Percentiles rank a stretch among this genome's conserved stretches.
Evolutionary conservation across 2,329 filamentous ascomycete species (phyloP).

Genomic region (Aspergillus ochraceus): DNA sequence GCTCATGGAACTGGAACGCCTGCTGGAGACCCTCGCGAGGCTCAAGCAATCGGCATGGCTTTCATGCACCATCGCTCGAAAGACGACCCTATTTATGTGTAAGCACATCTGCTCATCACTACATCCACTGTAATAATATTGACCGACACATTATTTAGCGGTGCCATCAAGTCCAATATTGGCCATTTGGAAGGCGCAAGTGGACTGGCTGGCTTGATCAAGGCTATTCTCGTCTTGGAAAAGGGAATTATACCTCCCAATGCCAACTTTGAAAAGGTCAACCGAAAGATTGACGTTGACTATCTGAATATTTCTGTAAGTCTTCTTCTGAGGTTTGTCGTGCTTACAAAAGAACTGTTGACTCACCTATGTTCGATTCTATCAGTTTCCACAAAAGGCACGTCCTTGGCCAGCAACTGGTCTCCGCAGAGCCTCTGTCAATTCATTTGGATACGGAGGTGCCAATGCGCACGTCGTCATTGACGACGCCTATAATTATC

Average conservation of each 20-base stretch:
- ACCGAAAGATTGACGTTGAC: slow-evolving; percentile 33
- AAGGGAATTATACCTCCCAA: slow-evolving; percentile 46
- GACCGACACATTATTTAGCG: not conserved
- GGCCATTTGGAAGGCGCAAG: slow-evolving; percentile 32
- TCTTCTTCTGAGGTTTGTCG: not conserved
- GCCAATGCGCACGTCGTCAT: slow-evolving; percentile 35
- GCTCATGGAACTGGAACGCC: slow-evolving; percentile 36
- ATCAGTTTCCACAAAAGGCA: too few relatives aligned
- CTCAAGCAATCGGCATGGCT: too few relatives aligned
- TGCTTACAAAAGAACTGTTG: too few relatives aligned
- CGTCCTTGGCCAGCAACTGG: slow-evolving; percentile 26
- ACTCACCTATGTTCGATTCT: too few relatives aligned
- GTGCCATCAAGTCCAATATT: slow-evolving; percentile 21
- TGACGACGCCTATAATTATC: slow-evolving; percentile 25
- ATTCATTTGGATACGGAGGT: slow-evolving; percentile 40
- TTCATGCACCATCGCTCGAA: too few relatives aligned
- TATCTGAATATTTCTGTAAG: slow-evolving; percentile 35
- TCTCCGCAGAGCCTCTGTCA: slow-evolving; percentile 29
- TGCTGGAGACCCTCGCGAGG: slow-evolving; percentile 7
- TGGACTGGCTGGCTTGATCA: slow-evolving; percentile 43
- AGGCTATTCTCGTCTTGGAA: slow-evolving; percentile 44
- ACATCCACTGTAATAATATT: too few relatives aligned
- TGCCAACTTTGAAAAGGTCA: slow-evolving; percentile 40
- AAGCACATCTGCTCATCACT: too few relatives aligned
- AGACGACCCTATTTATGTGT: too few relatives aligned